A percentile compares a stretch with the other conserved stretches of the same genome.
phyloP scores from a whole-genome alignment of 1,139 yeast genomes.

The Ogataea hybrid region DNA sequence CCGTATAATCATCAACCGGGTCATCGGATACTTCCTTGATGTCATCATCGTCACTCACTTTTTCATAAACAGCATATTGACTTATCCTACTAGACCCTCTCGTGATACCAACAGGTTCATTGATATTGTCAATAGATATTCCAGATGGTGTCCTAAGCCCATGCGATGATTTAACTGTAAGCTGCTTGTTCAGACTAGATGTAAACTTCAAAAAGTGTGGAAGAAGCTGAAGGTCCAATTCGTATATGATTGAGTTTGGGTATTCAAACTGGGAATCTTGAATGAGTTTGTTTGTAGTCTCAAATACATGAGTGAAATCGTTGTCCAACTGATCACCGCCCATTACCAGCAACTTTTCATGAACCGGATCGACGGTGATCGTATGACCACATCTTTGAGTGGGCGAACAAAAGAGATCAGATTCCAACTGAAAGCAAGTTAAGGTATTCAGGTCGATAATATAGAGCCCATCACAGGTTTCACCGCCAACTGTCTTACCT shows the following conservation, averaged over 20 bases:
- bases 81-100: conserved; percentile 10
- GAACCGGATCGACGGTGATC: conserved; percentile 64
- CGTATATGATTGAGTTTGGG: conserved; percentile 58
- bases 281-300: conserved; percentile 37
- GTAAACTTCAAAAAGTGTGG: conserved; percentile 24
- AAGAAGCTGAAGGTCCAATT: conserved; percentile 49
- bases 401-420: conserved; percentile 47
- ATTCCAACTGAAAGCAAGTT: conserved; percentile 46
- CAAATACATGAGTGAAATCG: conserved; percentile 35
- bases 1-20: too few relatives aligned
- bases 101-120: not conserved
- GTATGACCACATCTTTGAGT: conserved; percentile 95
- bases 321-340: conserved; percentile 73
- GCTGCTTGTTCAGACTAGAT: not conserved
- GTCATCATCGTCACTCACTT: conserved; percentile 14
- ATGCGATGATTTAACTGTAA: not conserved
- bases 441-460: conserved; percentile 74
- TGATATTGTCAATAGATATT: conserved; percentile 8
- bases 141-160: conserved; percentile 11
- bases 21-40: too few relatives aligned
- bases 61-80: conserved; percentile 22
- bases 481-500: conserved; percentile 80
- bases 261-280: conserved; percentile 46
- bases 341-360: conserved; percentile 74
- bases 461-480: conserved; percentile 63